A percentile compares a stretch with the other conserved stretches of the same genome.
Evolutionary conservation across 1,284 basidiomycete genomes (phyloP).

Genomic region (Marasmius sp.): DNA sequence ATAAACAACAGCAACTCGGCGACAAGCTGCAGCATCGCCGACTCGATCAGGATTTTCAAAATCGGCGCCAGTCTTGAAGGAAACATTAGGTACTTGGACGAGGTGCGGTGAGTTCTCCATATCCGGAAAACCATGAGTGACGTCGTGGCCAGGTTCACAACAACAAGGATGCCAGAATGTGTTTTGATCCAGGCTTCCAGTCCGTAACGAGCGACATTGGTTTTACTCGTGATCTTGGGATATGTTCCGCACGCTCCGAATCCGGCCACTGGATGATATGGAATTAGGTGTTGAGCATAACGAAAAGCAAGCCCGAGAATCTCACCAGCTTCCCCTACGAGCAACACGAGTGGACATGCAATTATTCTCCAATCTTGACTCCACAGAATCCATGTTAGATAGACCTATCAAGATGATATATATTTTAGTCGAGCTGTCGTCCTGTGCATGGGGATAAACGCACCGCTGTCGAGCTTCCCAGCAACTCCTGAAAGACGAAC

Average conservation of each 20-base stretch:
- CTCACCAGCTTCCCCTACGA: background rate
- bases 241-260: background rate
- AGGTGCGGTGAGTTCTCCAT: constrained; percentile 3
- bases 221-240: background rate
- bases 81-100: background rate
- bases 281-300: background rate
- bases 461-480: constrained; percentile 16
- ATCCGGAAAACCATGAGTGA: constrained; percentile 8
- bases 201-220: background rate
- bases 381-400: constrained; percentile 1
- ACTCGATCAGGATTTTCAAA: constrained; percentile 9
- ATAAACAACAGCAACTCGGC: constrained; percentile 6
- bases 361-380: background rate
- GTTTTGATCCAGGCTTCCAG: constrained; percentile 8
- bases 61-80: background rate
- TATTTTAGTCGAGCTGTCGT: background rate
- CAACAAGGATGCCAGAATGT: constrained; percentile 2
- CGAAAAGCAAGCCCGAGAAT: no score
- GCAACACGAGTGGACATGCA: background rate
- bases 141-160: constrained; percentile 9
- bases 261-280: background rate
- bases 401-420: background rate
- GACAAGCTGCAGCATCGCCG: constrained; percentile 8
- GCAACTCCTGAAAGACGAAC: constrained; percentile 15
- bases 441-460: background rate